Conservation (phyloP, 441 rosid species). For the Hura crepitans region DNA sequence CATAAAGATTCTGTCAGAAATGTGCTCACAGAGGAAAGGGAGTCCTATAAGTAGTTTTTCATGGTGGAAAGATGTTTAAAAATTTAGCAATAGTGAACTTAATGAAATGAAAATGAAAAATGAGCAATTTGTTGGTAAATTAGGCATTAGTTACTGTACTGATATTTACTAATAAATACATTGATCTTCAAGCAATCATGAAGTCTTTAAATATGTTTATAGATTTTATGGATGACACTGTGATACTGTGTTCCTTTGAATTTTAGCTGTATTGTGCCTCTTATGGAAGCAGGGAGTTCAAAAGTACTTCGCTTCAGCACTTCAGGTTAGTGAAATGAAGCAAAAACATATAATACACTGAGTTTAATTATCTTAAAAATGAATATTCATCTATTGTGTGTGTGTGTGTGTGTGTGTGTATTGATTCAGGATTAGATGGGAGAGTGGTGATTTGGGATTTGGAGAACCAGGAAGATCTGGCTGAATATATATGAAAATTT, state of each 20-base stretch:
- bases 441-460: slow-evolving; percentile 82
- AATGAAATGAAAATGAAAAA: neutral
- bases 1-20: too few species aligned
- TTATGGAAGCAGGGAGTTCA: slow-evolving; percentile 41
- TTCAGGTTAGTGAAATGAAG: slow-evolving; percentile 51
- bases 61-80: too few species aligned
- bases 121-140: neutral
- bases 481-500: slow-evolving; percentile 32
- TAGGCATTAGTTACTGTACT: neutral
- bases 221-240: slow-evolving; percentile 12
- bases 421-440: slow-evolving; percentile 73
- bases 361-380: neutral
- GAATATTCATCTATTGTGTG: too few species aligned
- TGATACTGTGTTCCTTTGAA: slow-evolving; percentile 22
- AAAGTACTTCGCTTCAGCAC: slow-evolving; percentile 78
- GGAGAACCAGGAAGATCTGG: slow-evolving; percentile 60
- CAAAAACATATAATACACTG: neutral
- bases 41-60: too few species aligned
- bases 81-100: neutral
- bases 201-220: neutral
- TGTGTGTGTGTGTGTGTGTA: neutral
- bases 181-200: neutral
- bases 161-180: neutral
- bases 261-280: slow-evolving; percentile 63
- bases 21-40: too few species aligned